These are phyloP conservation scores for Trypanosoma cruzi DNA, from an alignment of 208 protist species.

Conservation along the genomic window DNA sequence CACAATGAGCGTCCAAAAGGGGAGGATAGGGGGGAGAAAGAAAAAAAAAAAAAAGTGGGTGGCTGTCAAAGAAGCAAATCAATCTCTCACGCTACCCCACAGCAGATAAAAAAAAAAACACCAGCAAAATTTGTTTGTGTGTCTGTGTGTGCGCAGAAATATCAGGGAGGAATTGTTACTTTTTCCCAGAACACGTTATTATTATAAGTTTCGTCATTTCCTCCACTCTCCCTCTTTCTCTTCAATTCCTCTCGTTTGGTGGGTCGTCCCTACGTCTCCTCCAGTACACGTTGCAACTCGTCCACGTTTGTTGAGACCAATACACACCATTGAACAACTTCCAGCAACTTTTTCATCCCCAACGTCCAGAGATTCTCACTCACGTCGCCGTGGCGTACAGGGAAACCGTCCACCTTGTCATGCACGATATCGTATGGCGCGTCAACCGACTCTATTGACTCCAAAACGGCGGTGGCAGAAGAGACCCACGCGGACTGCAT, in stretches of 20 bases:
- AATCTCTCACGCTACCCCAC: too few relatives aligned
- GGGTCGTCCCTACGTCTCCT: background rate
- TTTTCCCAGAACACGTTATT: background rate
- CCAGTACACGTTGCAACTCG: constrained; percentile 29
- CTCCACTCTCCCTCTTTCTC: background rate
- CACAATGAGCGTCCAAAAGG: background rate
- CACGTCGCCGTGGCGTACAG: constrained; percentile 57
- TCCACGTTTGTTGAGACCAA: constrained; percentile 55
- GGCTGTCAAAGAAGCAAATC: too few relatives aligned
- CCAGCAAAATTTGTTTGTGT: too few relatives aligned
- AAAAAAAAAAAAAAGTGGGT: too few relatives aligned
- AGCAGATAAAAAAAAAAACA: too few relatives aligned
- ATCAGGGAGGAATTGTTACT: too few relatives aligned
- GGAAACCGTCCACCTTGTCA: constrained; percentile 62
- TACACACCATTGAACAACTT: constrained; percentile 80
- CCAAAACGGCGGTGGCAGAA: background rate
- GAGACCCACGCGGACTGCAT: background rate
- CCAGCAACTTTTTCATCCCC: constrained; percentile 79
- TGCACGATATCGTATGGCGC: constrained; percentile 52
- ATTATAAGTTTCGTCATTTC: background rate
- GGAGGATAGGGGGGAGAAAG: background rate
- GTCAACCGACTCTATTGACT: constrained; percentile 7
- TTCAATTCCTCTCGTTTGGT: background rate
- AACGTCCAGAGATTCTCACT: constrained; percentile 73
- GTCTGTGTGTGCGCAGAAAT: too few relatives aligned